phyloP scores from a whole-genome alignment of 352 stramenopile species.

The Peronosclerospora sorghi region DNA sequence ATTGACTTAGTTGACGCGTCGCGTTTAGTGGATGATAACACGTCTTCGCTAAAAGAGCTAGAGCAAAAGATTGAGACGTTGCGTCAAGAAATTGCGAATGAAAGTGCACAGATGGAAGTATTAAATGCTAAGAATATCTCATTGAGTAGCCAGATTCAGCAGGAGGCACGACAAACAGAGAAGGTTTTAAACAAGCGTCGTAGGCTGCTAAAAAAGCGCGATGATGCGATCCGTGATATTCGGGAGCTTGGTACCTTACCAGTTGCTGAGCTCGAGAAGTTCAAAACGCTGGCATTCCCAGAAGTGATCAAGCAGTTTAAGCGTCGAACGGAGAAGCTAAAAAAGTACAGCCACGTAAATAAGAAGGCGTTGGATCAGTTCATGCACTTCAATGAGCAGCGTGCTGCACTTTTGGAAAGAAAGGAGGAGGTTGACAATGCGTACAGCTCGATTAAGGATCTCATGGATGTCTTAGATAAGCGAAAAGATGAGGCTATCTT shows the following conservation, averaged over 20 bases:
- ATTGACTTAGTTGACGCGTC: conserved; percentile 83
- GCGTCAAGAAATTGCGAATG: conserved; percentile 39
- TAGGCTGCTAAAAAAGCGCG: conserved; percentile 81
- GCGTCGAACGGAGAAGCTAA: conserved; percentile 91
- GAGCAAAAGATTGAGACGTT: conserved; percentile 46
- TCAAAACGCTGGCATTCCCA: conserved; percentile 77
- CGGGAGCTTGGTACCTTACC: conserved; percentile 95
- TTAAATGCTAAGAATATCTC: conserved; percentile 47
- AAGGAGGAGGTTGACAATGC: conserved; percentile 94
- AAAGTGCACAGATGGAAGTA: conserved; percentile 33
- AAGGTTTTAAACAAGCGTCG: conserved; percentile 74
- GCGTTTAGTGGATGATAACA: conserved; percentile 55
- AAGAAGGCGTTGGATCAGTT: conserved; percentile 99
- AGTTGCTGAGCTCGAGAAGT: conserved; percentile 87
- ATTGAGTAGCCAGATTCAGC: conserved; percentile 77
- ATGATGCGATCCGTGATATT: conserved; percentile 94
- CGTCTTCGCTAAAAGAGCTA: conserved; percentile 39
- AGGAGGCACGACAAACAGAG: conserved; percentile 68
- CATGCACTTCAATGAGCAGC: conserved; percentile 95
- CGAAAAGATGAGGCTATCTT: conserved; percentile 99
- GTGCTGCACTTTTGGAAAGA: conserved; percentile 84
- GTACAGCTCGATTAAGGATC: conserved; percentile 80
- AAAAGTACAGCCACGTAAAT: conserved; percentile 99
- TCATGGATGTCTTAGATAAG: conserved; percentile 88
- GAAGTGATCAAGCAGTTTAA: conserved; percentile 93